Evolutionary conservation across 192 early-diverging fungal genomes (phyloP), one percentile per base, ranked within the genome.

Genomic region (Entomortierella lignicola): DNA sequence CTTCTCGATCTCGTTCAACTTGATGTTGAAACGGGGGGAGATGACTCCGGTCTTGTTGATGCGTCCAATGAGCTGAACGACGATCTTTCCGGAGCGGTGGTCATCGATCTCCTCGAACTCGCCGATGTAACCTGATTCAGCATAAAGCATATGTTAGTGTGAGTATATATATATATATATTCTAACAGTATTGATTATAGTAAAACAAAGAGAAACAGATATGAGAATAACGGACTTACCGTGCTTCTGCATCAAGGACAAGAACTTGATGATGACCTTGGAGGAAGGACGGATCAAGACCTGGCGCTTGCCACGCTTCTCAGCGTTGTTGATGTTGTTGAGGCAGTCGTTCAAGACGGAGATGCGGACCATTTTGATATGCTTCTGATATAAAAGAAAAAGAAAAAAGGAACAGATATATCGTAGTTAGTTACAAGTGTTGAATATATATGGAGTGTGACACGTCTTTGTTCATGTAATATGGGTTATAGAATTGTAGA

Each of bases 11-110:
- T 97, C 94, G 77, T 87, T 83, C 69, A 95, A 85, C 91, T 96
- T 94, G 86, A 99, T 90, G 87, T 97, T 95, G 92, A 98, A 99
- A 77, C 98, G 95, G 74, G 98, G 96, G 42, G 95, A 97, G 85
- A 98, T 98, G 84, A 97, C 97, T 88, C 96, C 96, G 88, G 95
- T 97, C 92, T 99, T 99, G 95, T 99, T 99, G 75, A 99, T 85
- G 80, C 98, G 96, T 74, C 98, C 96, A 77, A 93, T 96, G 66
- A 99, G 93, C 88, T 99, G 98, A 77, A 99, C 91, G 51, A 99
- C 94, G 71, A 99, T 96, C 93, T 98, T 98, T 84, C 95, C 96
- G 71, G 93, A 92, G 71, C 96, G 96, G 87, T 97, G 96, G 87
- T 99, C 96, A 86, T 99, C 96, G 77, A 99, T 91, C 85, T 94